A percentile compares a stretch with the other conserved stretches of the same genome.
These are phyloP conservation scores for Metschnikowia matae DNA, from an alignment of 805 yeast genomes.

Conservation along the genomic window DNA sequence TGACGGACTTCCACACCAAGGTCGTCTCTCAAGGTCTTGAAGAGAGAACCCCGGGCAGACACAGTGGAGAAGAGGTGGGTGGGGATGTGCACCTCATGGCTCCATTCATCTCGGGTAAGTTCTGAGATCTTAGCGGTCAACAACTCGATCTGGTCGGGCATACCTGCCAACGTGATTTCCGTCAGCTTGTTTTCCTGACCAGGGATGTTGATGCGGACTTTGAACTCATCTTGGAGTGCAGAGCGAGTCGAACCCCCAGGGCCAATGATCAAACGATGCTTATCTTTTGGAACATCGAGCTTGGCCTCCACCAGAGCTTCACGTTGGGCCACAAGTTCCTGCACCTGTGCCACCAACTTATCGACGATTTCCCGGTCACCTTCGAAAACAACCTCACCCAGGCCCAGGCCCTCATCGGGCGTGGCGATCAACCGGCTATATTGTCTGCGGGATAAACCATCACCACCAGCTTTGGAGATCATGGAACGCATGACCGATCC, in stretches of 20 bases:
- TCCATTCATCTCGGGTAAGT: constrained; percentile 58
- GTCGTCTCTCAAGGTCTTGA: constrained; percentile 50
- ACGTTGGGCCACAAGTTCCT: constrained; percentile 57
- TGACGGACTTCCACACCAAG: constrained; percentile 56
- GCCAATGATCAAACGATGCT: constrained; percentile 76
- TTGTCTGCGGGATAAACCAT: constrained; percentile 38
- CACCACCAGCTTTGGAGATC: constrained; percentile 71
- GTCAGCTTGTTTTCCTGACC: constrained; percentile 48
- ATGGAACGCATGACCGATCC: constrained; percentile 74
- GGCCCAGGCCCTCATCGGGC: constrained; percentile 63
- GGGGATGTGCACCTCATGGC: constrained; percentile 54
- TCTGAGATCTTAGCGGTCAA: constrained; percentile 60
- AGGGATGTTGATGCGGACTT: constrained; percentile 66
- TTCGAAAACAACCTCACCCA: constrained; percentile 54
- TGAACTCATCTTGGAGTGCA: constrained; percentile 63
- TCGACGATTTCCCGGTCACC: constrained; percentile 78
- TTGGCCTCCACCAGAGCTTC: constrained; percentile 56
- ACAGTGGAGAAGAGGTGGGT: constrained; percentile 54
- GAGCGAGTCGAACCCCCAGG: constrained; percentile 75
- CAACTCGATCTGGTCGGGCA: constrained; percentile 58
- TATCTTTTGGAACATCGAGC: constrained; percentile 61
- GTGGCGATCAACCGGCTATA: constrained; percentile 58
- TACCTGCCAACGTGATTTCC: constrained; percentile 55
- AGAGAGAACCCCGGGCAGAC: constrained; percentile 62
- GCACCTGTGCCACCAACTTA: constrained; percentile 58